These are phyloP conservation scores for Sporisorium reilianum DNA, from an alignment of 1,284 basidiomycete species.

Conservation along the genomic window DNA sequence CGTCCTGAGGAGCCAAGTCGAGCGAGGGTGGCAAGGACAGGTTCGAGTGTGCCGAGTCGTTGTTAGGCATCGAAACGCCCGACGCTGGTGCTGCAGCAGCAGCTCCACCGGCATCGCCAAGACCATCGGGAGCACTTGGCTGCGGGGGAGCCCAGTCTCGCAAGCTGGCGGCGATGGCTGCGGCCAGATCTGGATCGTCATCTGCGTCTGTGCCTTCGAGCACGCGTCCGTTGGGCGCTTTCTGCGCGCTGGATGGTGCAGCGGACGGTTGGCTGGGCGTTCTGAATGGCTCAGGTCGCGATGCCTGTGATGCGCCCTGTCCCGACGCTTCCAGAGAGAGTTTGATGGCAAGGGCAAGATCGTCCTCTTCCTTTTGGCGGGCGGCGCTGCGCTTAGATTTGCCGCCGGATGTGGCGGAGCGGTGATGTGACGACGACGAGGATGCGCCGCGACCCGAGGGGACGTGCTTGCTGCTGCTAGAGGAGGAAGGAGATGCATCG, in stretches of 20 bases:
- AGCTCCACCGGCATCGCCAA: conserved; percentile 24
- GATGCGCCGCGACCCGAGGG: conserved; percentile 56
- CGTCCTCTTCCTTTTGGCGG: conserved; percentile 79
- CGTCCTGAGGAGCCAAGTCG: conserved; percentile 60
- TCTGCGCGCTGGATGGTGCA: conserved; percentile 70
- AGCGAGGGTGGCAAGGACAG: conserved; percentile 58
- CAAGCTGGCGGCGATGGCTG: conserved; percentile 95
- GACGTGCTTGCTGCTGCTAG: conserved; percentile 27
- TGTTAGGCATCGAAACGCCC: not conserved
- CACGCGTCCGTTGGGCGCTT: conserved; percentile 61
- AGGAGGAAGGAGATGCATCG: conserved; percentile 38
- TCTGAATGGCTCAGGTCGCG: conserved; percentile 76
- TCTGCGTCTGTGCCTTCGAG: conserved; percentile 76
- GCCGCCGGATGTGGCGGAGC: conserved; percentile 64
- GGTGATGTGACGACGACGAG: conserved; percentile 53
- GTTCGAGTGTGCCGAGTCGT: conserved; percentile 13
- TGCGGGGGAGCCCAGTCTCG: conserved; percentile 74
- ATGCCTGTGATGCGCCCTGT: conserved; percentile 18
- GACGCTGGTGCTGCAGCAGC: conserved; percentile 16
- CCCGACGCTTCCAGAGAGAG: conserved; percentile 76
- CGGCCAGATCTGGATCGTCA: conserved; percentile 89
- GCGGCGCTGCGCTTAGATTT: conserved; percentile 68
- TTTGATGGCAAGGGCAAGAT: conserved; percentile 92
- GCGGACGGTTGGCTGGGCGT: conserved; percentile 69
- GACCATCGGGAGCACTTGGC: conserved; percentile 57